phyloP scores from a whole-genome alignment of 2,329 filamentous ascomycete genomes.

The Botrytis fabae region DNA sequence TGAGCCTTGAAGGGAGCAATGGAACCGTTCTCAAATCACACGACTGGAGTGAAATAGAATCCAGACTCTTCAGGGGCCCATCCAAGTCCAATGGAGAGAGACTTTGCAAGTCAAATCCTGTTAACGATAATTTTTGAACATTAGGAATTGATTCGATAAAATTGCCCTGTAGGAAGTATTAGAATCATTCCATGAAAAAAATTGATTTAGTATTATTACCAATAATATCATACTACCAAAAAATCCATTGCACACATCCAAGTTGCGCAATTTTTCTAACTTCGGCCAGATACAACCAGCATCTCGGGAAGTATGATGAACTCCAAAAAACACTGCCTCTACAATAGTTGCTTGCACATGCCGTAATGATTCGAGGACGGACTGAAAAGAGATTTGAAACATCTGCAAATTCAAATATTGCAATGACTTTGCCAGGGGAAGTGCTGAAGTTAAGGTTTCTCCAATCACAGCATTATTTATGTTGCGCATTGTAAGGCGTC shows the following conservation, averaged over 20 bases:
- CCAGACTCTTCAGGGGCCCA: neutral
- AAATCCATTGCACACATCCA: conserved; percentile 21
- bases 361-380: conserved; percentile 27
- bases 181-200: neutral
- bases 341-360: conserved; percentile 29
- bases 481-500: conserved; percentile 33
- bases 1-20: conserved; percentile 34
- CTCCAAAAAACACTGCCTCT: conserved; percentile 28
- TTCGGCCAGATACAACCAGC: conserved; percentile 12
- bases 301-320: conserved; percentile 17
- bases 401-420: conserved; percentile 26
- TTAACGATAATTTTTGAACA: conserved; percentile 7
- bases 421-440: conserved; percentile 31
- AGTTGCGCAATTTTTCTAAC: conserved; percentile 28
- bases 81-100: neutral
- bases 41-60: conserved; percentile 33
- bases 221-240: neutral
- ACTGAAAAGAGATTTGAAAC: conserved; percentile 28
- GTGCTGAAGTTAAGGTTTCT: conserved; percentile 31
- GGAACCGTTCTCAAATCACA: conserved; percentile 28
- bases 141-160: conserved; percentile 9
- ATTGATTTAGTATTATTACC: neutral
- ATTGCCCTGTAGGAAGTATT: neutral
- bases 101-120: neutral
- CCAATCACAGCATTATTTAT: conserved; percentile 30